Percentiles rank a stretch among this genome's conserved stretches.
Evolutionary conservation across 805 yeast species (phyloP).

Genomic region (Metahyphopichia silvanorum): DNA sequence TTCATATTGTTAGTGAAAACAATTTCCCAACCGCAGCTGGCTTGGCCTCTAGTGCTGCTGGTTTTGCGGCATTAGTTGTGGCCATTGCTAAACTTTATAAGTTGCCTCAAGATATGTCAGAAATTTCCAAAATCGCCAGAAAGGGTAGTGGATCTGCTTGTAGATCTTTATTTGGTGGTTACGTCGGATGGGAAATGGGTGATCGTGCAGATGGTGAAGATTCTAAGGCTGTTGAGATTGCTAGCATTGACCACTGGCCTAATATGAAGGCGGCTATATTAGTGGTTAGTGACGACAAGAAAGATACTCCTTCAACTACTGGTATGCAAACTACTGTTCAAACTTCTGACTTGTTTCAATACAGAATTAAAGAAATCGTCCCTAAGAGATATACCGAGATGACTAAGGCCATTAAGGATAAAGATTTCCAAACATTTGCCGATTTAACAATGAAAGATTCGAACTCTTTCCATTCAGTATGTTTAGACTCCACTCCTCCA

Average conservation of each 20-base stretch:
- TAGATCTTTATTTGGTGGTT: constrained; percentile 95
- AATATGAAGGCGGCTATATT: constrained; percentile 86
- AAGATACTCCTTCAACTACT: constrained; percentile 89
- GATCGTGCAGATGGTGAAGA: constrained; percentile 70
- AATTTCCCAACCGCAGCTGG: constrained; percentile 99
- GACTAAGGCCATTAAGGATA: constrained; percentile 70
- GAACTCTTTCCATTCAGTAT: constrained; percentile 97
- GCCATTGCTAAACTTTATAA: constrained; percentile 84
- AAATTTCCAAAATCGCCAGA: constrained; percentile 89
- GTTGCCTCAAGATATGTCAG: constrained; percentile 82
- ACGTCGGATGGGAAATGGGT: constrained; percentile 99
- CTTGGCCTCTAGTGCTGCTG: constrained; percentile 96
- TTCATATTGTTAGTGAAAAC: constrained; percentile 87
- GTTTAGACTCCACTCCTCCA: constrained; percentile 93
- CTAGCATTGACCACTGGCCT: constrained; percentile 86
- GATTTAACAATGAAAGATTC: constrained; percentile 94
- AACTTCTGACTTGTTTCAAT: constrained; percentile 81
- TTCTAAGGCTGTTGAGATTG: constrained; percentile 90
- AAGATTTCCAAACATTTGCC: constrained; percentile 78
- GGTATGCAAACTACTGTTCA: constrained; percentile 96
- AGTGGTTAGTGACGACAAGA: constrained; percentile 90
- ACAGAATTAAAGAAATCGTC: constrained; percentile 77
- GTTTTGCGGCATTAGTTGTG: constrained; percentile 91
- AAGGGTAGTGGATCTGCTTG: constrained; percentile 99
- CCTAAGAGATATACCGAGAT: constrained; percentile 82